phyloP scores from a whole-genome alignment of 1,284 basidiomycete species.

The Erythrobasidium hasegawianum region DNA sequence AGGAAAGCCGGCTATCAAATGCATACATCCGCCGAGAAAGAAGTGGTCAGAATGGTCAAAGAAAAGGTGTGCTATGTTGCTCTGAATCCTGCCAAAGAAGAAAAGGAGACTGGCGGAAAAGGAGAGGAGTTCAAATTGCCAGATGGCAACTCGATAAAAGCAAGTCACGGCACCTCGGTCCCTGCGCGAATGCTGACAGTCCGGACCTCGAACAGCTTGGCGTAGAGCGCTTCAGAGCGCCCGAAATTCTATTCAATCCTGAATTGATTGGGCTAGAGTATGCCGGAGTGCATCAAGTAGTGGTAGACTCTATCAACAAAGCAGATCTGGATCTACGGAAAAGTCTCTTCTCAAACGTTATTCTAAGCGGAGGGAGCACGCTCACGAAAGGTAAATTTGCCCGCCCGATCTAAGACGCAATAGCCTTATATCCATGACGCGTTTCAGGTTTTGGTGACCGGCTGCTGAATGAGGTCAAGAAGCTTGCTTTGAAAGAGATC shows the following conservation, averaged over 20 bases:
- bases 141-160: slow-evolving; percentile 90
- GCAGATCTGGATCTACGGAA: slow-evolving; percentile 78
- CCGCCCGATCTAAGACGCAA: no score
- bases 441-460: slow-evolving; percentile 74
- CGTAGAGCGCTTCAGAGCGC: slow-evolving; percentile 90
- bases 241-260: slow-evolving; percentile 97
- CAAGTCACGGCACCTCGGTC: slow-evolving; percentile 50
- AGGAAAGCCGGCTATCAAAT: slow-evolving; percentile 93
- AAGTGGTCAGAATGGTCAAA: slow-evolving; percentile 95
- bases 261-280: slow-evolving; percentile 95
- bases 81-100: slow-evolving; percentile 84
- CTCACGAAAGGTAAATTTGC: slow-evolving; percentile 70
- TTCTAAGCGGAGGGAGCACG: slow-evolving; percentile 93
- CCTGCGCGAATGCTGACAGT: slow-evolving; percentile 2
- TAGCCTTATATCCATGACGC: no score
- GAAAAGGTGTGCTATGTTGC: slow-evolving; percentile 97
- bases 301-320: slow-evolving; percentile 75
- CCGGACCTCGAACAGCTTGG: slow-evolving; percentile 65
- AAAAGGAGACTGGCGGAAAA: slow-evolving; percentile 74
- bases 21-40: slow-evolving; percentile 93
- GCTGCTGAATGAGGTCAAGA: slow-evolving; percentile 91
- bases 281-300: slow-evolving; percentile 86
- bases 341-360: slow-evolving; percentile 92
- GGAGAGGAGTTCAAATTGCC: slow-evolving; percentile 89
- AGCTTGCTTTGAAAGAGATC: slow-evolving; percentile 90